These are phyloP conservation scores for Gnomoniopsis sp. DNA, from an alignment of 2,329 filamentous ascomycete genomes.

Conservation along the genomic window DNA sequence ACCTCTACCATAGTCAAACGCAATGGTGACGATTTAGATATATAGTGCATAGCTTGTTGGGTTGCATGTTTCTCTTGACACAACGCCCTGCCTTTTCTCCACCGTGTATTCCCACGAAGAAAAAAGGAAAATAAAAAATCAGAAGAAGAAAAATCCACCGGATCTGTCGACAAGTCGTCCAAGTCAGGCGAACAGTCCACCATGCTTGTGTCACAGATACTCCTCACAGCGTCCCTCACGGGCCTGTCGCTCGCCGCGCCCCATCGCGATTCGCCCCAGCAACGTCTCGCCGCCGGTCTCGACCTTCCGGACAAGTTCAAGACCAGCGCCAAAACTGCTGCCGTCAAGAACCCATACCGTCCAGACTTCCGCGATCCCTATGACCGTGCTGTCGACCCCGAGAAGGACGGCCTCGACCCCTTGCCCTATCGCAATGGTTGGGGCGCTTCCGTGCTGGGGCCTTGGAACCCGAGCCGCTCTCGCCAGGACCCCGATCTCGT, in stretches of 20 bases:
- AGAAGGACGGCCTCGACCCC: slow-evolving; percentile 60
- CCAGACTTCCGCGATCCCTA: slow-evolving; percentile 58
- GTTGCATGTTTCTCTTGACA: too few relatives aligned
- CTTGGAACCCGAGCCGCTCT: slow-evolving; percentile 65
- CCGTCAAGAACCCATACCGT: slow-evolving; percentile 50
- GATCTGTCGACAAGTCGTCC: too few relatives aligned
- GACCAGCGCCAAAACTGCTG: slow-evolving; percentile 25
- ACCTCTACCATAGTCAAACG: not conserved
- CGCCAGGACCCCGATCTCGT: slow-evolving; percentile 69
- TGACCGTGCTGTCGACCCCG: slow-evolving; percentile 59
- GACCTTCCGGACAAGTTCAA: slow-evolving; percentile 41
- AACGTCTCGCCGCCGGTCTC: slow-evolving; percentile 50
- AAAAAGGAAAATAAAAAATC: too few relatives aligned
- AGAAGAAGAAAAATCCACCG: too few relatives aligned
- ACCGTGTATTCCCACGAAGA: too few relatives aligned
- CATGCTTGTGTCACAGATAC: slow-evolving; percentile 11
- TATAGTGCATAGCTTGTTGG: not conserved
- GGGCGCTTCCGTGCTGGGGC: slow-evolving; percentile 65
- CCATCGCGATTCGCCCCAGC: slow-evolving; percentile 49
- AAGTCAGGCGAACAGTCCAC: not conserved
- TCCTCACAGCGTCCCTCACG: slow-evolving; percentile 22
- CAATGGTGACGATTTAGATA: slow-evolving; percentile 12
- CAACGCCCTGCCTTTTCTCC: too few relatives aligned
- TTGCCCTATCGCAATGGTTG: slow-evolving; percentile 62
- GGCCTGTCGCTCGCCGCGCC: slow-evolving; percentile 25